A percentile compares a stretch with the other conserved stretches of the same genome.
Evolutionary conservation across 163 green algal species (phyloP).

Genomic region (Botryococcus braunii): DNA sequence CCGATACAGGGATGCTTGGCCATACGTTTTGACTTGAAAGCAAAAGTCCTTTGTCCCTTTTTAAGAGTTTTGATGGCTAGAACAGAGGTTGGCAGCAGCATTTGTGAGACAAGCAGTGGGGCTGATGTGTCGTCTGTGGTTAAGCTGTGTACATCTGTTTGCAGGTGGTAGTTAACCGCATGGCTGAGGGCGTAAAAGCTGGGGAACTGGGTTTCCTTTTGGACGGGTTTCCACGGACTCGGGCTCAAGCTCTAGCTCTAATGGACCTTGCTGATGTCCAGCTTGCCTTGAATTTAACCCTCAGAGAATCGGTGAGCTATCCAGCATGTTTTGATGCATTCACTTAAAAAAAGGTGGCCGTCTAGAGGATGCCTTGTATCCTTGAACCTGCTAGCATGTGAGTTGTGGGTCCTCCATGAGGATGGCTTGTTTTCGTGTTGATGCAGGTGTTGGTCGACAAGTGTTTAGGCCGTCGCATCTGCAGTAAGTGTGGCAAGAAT

Average conservation of each 20-base stretch:
- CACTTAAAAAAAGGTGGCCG: no score
- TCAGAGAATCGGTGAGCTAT: constrained; percentile 67
- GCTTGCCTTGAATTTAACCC: constrained; percentile 77
- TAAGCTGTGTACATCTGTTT: not conserved
- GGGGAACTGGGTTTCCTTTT: constrained; percentile 76
- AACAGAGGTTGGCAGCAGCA: no score
- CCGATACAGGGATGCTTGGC: not conserved
- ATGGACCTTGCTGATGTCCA: constrained; percentile 46
- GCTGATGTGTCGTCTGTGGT: not conserved
- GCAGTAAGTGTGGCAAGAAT: constrained; percentile 81
- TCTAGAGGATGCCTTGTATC: no score
- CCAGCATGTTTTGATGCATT: no score
- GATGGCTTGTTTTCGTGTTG: no score
- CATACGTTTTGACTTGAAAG: not conserved
- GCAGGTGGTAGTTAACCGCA: constrained; percentile 46
- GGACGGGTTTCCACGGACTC: constrained; percentile 87
- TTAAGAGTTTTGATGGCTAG: not conserved
- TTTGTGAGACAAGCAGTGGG: not conserved
- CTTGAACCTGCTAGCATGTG: no score
- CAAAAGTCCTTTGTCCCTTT: not conserved
- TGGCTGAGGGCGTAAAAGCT: constrained; percentile 29
- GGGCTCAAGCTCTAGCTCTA: constrained; percentile 67
- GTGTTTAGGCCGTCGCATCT: constrained; percentile 82
- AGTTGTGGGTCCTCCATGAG: no score
- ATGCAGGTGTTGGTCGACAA: constrained; percentile 83